phyloP scores from a whole-genome alignment of 495 filamentous ascomycete species.

The Talaromyces proteolyticus region DNA sequence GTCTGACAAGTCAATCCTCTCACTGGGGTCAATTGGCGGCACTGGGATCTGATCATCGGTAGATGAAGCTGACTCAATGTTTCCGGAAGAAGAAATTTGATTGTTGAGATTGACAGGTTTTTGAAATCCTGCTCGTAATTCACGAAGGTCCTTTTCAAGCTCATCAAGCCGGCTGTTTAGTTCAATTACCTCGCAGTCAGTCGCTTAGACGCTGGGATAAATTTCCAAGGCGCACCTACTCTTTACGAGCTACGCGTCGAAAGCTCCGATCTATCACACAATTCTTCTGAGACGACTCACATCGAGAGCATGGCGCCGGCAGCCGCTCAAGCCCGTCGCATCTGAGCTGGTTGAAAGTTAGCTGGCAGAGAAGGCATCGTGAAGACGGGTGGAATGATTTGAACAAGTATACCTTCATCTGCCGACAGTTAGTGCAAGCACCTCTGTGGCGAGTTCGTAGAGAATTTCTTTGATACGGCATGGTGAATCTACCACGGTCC shows the following conservation, averaged over 20 bases:
- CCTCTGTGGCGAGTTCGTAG: neutral
- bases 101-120: neutral
- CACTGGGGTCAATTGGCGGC: neutral
- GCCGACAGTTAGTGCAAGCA: neutral
- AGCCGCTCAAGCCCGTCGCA: neutral
- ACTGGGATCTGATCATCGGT: neutral
- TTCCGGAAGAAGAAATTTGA: neutral
- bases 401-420: neutral
- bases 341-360: neutral
- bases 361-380: neutral
- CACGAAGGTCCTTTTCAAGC: neutral
- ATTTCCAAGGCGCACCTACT: neutral
- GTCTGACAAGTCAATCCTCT: neutral
- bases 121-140: neutral
- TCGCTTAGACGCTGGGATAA: neutral
- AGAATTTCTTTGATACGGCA: neutral
- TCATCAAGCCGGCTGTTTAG: neutral
- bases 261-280: neutral
- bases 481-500: too few relatives aligned
- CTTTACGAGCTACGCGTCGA: neutral
- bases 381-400: neutral
- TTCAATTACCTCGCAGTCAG: neutral
- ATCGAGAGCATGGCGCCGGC: neutral
- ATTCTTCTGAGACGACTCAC: neutral
- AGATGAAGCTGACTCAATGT: neutral